phyloP scores from a whole-genome alignment of 352 stramenopile genomes.

The Nothophytophthora sp. region DNA sequence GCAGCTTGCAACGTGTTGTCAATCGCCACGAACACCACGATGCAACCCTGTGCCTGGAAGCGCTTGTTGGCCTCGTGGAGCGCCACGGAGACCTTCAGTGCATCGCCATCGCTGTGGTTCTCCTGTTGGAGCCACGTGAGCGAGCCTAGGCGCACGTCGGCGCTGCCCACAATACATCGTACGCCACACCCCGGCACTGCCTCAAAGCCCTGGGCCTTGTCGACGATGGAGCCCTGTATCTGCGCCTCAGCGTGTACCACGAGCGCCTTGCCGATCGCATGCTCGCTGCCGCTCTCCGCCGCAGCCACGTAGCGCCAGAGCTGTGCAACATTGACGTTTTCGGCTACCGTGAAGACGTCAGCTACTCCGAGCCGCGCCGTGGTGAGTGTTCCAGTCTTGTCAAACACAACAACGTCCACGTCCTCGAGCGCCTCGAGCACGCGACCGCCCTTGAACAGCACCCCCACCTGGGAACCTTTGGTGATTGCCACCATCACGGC shows the following conservation, averaged over 20 bases:
- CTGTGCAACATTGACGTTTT: slow-evolving; percentile 7
- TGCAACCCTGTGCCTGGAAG: slow-evolving; percentile 52
- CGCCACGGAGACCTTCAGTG: slow-evolving; percentile 38
- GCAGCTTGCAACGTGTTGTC: slow-evolving; percentile 52
- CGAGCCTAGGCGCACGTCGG: slow-evolving; percentile 52
- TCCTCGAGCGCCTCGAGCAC: slow-evolving; percentile 69
- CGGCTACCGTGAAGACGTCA: slow-evolving; percentile 14
- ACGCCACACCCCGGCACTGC: slow-evolving; percentile 67
- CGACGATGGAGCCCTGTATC: slow-evolving; percentile 10
- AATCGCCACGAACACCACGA: slow-evolving; percentile 62
- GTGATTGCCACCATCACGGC: slow-evolving; percentile 81
- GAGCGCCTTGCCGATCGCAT: slow-evolving; percentile 65
- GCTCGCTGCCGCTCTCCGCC: slow-evolving; percentile 61
- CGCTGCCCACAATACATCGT: slow-evolving; percentile 32
- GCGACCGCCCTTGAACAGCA: slow-evolving; percentile 80
- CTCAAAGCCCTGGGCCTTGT: slow-evolving; percentile 37
- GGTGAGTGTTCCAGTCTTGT: slow-evolving; percentile 84
- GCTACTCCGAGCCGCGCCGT: slow-evolving; percentile 50
- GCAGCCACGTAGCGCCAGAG: slow-evolving; percentile 52
- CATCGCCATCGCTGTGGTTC: slow-evolving; percentile 20
- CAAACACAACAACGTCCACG: slow-evolving; percentile 76
- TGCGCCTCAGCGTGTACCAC: slow-evolving; percentile 40
- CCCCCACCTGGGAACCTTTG: slow-evolving; percentile 74
- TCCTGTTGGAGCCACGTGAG: slow-evolving; percentile 68
- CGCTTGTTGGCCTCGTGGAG: slow-evolving; percentile 44